Base-by-base conservation (phyloP, 164 flowering plant species). In the Sextonia rubra region DNA sequence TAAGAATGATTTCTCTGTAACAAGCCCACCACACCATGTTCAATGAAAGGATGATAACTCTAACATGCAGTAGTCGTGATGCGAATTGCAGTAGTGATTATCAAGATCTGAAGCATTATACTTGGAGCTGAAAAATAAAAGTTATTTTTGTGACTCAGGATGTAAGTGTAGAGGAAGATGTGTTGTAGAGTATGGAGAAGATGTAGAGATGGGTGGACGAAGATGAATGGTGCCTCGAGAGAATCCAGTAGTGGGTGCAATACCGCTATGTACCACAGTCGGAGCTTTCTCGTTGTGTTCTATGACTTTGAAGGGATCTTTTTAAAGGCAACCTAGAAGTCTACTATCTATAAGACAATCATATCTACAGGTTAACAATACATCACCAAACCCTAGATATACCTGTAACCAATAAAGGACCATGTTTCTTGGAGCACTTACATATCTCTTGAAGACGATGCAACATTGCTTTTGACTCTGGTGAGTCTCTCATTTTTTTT, bases 1-100 rank as follows among this genome's bases (percentile, higher is more conserved):
- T 64, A 94, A 76, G 73, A 92, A 80, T 27, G 98, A 92, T 74
- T 92, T 94, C 32, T 91, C 97, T 94, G 88, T 32, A 73, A 71
- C 3, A 22, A 60, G 60, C 64, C 52, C 64, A 58, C 18, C 3
- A 29, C 25, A 61, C 22, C 27, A 52, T 20, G n/a, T 14, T 52
- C 20, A 37, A 15, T 52, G 17, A 52, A 52, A 52, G 17, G 58
- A 52, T 3, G 5, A 52, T 52, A 3, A 52, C 14, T 15, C 20
- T 52, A 52, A 52, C 17, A 52, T 20, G 8, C 12, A 52, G n/a
- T 52, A 20, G 58, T 52, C 58, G 0, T 52, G n/a, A 52, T 52
- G n/a, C n/a, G 6, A 37, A 37, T 37, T 37, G 20, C 22, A 22
- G 64, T 22, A 8, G 64, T n/a, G 29, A 22, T 61, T 61, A 14